Evolutionary conservation across 2,329 filamentous ascomycete species (phyloP).

Genomic region (Alternaria metachromatica): DNA sequence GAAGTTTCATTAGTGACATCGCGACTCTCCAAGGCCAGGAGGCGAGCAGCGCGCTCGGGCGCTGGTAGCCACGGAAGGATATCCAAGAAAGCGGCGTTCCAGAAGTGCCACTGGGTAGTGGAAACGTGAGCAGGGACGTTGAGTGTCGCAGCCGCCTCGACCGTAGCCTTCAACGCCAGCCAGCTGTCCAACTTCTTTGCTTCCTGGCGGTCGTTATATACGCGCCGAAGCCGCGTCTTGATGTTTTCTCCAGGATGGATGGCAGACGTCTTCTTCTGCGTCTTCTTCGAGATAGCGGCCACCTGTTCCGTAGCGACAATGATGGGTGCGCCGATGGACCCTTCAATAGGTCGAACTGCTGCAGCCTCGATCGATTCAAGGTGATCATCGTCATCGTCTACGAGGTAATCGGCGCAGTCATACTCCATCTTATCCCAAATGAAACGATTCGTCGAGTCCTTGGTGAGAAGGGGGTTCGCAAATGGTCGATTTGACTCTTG

Average conservation of each 20-base stretch:
- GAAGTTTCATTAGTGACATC: not conserved
- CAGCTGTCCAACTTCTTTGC: not conserved
- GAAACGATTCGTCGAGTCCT: not conserved
- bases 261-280: not conserved
- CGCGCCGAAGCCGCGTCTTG: not conserved
- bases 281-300: not conserved
- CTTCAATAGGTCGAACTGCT: not conserved
- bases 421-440: not conserved
- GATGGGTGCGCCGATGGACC: not conserved
- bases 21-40: not conserved
- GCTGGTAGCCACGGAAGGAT: not conserved
- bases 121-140: rapidly evolving
- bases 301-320: not conserved
- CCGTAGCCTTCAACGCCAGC: not conserved
- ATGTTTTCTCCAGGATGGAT: not conserved
- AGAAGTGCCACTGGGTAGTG: not conserved
- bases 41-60: not conserved
- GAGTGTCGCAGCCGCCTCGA: rapidly evolving
- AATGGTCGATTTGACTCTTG: not conserved
- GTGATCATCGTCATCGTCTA: not conserved
- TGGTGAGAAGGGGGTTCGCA: not conserved
- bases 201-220: not conserved
- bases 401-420: not conserved
- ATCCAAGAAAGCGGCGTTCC: not conserved
- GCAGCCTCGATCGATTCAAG: not conserved